Conservation (phyloP, 2,329 filamentous ascomycete species). For the Colletotrichum gigasporum region DNA sequence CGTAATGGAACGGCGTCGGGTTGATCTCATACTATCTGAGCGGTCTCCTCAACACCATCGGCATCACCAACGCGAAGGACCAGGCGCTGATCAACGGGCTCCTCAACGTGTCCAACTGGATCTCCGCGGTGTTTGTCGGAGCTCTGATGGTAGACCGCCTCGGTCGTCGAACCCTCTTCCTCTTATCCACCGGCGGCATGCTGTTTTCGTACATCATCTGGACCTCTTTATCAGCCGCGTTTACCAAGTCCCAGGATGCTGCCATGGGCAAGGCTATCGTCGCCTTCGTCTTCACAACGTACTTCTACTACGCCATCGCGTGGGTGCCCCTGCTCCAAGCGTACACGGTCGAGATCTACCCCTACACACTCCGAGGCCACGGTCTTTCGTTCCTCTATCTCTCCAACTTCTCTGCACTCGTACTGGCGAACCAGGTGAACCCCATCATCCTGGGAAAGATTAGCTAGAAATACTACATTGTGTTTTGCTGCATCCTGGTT, state of each 20-base stretch:
- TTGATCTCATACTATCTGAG: slow-evolving; percentile 50
- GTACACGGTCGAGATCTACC: slow-evolving; percentile 41
- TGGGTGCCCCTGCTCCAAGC: slow-evolving; percentile 44
- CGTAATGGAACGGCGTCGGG: slow-evolving; percentile 41
- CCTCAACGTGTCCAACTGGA: slow-evolving; percentile 32
- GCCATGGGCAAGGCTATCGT: slow-evolving; percentile 44
- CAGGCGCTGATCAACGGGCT: slow-evolving; percentile 53
- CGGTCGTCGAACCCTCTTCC: slow-evolving; percentile 44
- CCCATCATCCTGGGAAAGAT: slow-evolving; percentile 49
- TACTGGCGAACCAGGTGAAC: slow-evolving; percentile 50
- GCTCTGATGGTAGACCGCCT: slow-evolving; percentile 39
- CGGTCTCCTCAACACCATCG: slow-evolving; percentile 41
- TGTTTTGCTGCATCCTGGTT: slow-evolving; percentile 47
- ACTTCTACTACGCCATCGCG: slow-evolving; percentile 46
- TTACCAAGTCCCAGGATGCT: slow-evolving; percentile 32
- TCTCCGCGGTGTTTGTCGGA: slow-evolving; percentile 6
- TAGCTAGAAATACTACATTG: slow-evolving; percentile 51
- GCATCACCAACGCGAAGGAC: slow-evolving; percentile 42
- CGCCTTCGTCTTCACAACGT: slow-evolving; percentile 48
- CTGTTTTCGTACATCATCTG: slow-evolving; percentile 45
- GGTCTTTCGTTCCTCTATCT: slow-evolving; percentile 21
- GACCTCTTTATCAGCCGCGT: slow-evolving; percentile 45
- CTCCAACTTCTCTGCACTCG: slow-evolving; percentile 31
- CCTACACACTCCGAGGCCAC: slow-evolving; percentile 31
- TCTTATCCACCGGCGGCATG: slow-evolving; percentile 44